Evolutionary conservation across 257 asterid genomes (phyloP).

Genomic region (Petrea volubilis): DNA sequence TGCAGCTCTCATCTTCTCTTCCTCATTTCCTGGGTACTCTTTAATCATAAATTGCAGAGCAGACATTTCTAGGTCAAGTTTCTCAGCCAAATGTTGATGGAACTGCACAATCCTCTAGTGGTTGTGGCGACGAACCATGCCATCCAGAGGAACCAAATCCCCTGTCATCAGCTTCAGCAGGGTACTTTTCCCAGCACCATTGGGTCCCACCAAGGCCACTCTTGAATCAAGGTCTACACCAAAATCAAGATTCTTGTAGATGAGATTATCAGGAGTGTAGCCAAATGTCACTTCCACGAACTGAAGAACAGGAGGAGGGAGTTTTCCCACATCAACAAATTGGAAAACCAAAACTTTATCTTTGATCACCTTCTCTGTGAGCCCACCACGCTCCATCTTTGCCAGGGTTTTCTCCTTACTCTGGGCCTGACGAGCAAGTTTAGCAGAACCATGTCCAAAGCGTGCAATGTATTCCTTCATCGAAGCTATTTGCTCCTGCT

Average conservation of each 20-base stretch:
- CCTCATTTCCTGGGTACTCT: slow-evolving; percentile 93
- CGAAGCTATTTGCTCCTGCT: slow-evolving; percentile 91
- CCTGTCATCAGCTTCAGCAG: slow-evolving; percentile 96
- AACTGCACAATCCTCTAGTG: slow-evolving; percentile 87
- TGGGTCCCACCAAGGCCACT: slow-evolving; percentile 95
- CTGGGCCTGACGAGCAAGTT: slow-evolving; percentile 99
- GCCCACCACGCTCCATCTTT: slow-evolving; percentile 98
- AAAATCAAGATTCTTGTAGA: slow-evolving; percentile 84
- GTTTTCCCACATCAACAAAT: slow-evolving; percentile 86
- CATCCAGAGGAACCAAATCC: slow-evolving; percentile 79
- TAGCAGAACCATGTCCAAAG: slow-evolving; percentile 97
- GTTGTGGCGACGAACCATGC: slow-evolving; percentile 96
- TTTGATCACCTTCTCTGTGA: slow-evolving; percentile 77
- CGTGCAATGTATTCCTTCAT: slow-evolving; percentile 99
- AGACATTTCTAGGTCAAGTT: slow-evolving; percentile 79
- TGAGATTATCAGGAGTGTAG: slow-evolving; percentile 82
- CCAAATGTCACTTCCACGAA: slow-evolving; percentile 91
- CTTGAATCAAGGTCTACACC: slow-evolving; percentile 98
- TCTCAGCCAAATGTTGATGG: slow-evolving; percentile 93
- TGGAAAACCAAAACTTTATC: slow-evolving; percentile 79
- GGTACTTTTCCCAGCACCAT: slow-evolving; percentile 98
- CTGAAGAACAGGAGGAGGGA: slow-evolving; percentile 98
- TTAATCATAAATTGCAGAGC: slow-evolving; percentile 74
- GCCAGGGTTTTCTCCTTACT: slow-evolving; percentile 96
- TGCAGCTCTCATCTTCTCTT: slow-evolving; percentile 90